phyloP scores from a whole-genome alignment of 768 basidiomycete genomes.

The Coprinellus aureogranulatus region DNA sequence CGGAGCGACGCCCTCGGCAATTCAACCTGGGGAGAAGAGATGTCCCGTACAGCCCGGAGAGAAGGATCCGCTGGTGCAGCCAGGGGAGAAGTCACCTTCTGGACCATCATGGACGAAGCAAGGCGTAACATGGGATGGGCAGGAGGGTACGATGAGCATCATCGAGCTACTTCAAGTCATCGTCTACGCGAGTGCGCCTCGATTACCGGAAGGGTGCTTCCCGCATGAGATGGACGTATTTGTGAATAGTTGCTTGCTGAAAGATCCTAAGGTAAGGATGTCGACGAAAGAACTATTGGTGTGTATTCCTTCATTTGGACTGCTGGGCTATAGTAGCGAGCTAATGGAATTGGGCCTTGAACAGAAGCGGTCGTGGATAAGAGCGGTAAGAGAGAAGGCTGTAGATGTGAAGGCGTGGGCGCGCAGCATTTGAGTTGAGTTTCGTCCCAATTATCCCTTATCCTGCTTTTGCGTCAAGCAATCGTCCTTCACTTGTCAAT shows the following conservation, averaged over 20 bases:
- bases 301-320: constrained; percentile 24
- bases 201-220: constrained; percentile 68
- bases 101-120: constrained; percentile 45
- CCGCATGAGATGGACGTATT: constrained; percentile 78
- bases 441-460: too few relatives aligned
- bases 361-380: constrained; percentile 76
- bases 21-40: too few relatives aligned
- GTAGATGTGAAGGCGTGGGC: constrained; percentile 83
- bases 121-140: constrained; percentile 91
- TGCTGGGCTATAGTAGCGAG: not conserved
- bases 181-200: constrained; percentile 96
- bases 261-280: constrained; percentile 80
- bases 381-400: constrained; percentile 52
- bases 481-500: too few relatives aligned
- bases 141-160: constrained; percentile 97
- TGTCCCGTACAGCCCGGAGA: too few relatives aligned
- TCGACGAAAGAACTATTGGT: constrained; percentile 89
- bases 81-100: too few relatives aligned
- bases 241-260: constrained; percentile 85
- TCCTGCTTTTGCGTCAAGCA: too few relatives aligned
- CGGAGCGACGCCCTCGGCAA: too few relatives aligned
- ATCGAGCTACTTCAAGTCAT: constrained; percentile 96
- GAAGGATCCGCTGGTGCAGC: too few relatives aligned
- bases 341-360: not conserved
- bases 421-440: constrained; percentile 51